Conservation (phyloP, 768 basidiomycete genomes). For the Leccinum disarticulatum region DNA sequence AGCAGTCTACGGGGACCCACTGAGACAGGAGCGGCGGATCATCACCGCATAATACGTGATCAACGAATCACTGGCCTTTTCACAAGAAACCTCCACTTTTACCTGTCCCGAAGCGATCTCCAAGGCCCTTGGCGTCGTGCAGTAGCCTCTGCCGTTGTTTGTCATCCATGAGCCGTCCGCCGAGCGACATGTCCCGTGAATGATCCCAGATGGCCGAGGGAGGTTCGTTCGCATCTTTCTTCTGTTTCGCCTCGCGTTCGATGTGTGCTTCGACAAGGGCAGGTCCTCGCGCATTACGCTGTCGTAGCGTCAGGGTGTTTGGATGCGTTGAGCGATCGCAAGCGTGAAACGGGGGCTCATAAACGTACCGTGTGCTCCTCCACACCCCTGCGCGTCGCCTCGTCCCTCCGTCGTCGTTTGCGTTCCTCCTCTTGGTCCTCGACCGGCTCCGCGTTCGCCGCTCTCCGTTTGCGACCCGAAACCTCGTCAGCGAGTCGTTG, state of each 20-base stretch:
- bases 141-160: constrained; percentile 73
- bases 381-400: constrained; percentile 67
- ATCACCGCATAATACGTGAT: background rate
- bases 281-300: constrained; percentile 51
- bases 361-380: constrained; percentile 74
- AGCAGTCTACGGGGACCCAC: background rate
- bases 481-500: constrained; percentile 93
- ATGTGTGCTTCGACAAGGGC: constrained; percentile 57
- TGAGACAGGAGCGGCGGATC: constrained; percentile 12
- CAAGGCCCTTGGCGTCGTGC: constrained; percentile 76
- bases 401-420: constrained; percentile 65
- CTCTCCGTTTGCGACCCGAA: constrained; percentile 82
- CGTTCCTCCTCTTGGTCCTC: constrained; percentile 37
- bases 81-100: constrained; percentile 65
- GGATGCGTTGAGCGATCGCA: background rate
- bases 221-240: constrained; percentile 48
- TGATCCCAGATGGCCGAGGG: constrained; percentile 87
- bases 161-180: constrained; percentile 90
- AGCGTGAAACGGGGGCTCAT: background rate
- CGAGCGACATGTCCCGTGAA: constrained; percentile 82
- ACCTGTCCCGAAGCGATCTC: constrained; percentile 79
- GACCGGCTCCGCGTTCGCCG: constrained; percentile 49
- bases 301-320: background rate
- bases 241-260: constrained; percentile 37
- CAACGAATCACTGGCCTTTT: constrained; percentile 11